Conservation (phyloP, 257 asterid genomes). For the Plantago major region DNA sequence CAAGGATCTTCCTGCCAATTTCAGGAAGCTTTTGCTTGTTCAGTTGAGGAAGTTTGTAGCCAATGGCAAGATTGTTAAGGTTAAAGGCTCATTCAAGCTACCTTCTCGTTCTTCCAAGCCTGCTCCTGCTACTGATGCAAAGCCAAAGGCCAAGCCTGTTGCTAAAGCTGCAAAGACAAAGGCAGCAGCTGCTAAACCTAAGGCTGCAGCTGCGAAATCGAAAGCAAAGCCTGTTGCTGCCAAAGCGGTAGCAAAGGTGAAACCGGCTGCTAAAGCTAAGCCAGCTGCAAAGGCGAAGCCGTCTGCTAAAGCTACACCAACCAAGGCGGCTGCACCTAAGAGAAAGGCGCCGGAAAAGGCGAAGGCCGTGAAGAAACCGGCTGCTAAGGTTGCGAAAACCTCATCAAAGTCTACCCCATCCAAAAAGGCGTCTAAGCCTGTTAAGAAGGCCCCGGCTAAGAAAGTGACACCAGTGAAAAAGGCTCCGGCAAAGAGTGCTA, state of each 20-base stretch:
- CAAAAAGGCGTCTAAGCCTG: constrained; percentile 33
- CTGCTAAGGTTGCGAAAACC: constrained; percentile 48
- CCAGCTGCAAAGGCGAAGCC: constrained; percentile 33
- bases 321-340: constrained; percentile 41
- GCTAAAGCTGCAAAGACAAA: constrained; percentile 13
- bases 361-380: constrained; percentile 39
- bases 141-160: constrained; percentile 10
- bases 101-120: constrained; percentile 32
- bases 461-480: constrained; percentile 29
- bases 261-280: constrained; percentile 29
- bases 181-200: constrained; percentile 16
- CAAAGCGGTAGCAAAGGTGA: constrained; percentile 9
- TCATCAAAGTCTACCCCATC: constrained; percentile 47
- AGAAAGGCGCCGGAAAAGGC: constrained; percentile 47
- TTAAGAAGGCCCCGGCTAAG: constrained; percentile 35
- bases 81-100: constrained; percentile 61
- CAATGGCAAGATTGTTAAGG: constrained; percentile 55
- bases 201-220: constrained; percentile 12
- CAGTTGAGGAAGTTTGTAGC: constrained; percentile 74
- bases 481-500: constrained; percentile 32
- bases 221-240: constrained; percentile 11
- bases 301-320: constrained; percentile 24
- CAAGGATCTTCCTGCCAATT: constrained; percentile 65
- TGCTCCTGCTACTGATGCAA: constrained; percentile 19
- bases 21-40: constrained; percentile 52